Evolutionary conservation across 139 green algal genomes (phyloP), one percentile per base, ranked within the genome.

Genomic region (Chlamydomonas sp.): DNA sequence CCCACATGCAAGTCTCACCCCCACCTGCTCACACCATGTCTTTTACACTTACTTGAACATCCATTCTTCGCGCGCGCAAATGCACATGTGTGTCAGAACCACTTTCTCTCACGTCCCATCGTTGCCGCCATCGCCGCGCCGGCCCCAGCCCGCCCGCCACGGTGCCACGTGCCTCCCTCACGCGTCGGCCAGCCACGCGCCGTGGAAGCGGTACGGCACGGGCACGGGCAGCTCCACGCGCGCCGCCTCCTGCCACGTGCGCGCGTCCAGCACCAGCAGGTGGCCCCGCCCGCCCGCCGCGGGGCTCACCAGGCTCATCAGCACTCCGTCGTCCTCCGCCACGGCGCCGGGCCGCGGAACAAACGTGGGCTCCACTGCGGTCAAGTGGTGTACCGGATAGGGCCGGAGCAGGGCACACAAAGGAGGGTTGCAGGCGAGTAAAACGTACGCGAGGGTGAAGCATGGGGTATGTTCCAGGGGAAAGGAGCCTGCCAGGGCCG

Each of bases 261-360:
- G 5, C 0, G 89, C 96, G 85, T 98, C 96, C 83, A 98, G 89
- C 68, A 95, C 93, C 59, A 97, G 49, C 87, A 98, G 64, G 8
- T 91, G 92, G 6, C 86, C 83, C 16, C 49, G 64, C 31, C 31
- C 9, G 1, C 96, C 96, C 14, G 95, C 90, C 1, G 84, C 75
- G 4, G 86, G 84, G 20, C 90, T 88, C 17, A 95, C 72, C 7
- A 92, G 59, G 0, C 80, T 81, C 77, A 98, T 20, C 68, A 98
- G 84, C 75, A 96, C 93, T 0, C 96, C 96, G 49, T 98, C 96
- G 71, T 98, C 96, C 89, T 98, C 96, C 10, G 66, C 88, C 2
- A 14, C 20, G 2, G 72, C 86, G 2, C 82, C 85, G 9, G 95
- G 94, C 0, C 85, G 76, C 0, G 94, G 86, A 49, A 98, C 89